Percentiles rank a stretch among this genome's conserved stretches.
These are phyloP conservation scores for Ochetophila trinervis DNA, from an alignment of 306 rosid species.

Conservation along the genomic window DNA sequence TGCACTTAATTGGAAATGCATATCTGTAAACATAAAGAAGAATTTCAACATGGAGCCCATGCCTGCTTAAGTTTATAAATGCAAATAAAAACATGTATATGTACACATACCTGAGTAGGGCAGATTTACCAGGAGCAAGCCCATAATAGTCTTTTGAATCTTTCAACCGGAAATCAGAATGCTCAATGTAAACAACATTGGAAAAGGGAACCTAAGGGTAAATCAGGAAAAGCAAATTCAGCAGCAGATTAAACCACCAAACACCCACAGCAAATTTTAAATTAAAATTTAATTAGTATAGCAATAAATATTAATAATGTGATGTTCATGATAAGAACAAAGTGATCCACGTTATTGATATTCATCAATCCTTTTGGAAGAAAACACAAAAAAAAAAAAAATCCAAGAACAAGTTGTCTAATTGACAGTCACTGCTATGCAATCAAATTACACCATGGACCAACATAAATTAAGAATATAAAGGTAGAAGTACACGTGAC, in stretches of 20 bases:
- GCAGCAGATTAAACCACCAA: background rate
- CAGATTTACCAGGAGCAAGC: constrained; percentile 97
- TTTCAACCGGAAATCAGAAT: constrained; percentile 82
- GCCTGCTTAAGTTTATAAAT: constrained; percentile 3
- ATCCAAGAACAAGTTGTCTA: background rate
- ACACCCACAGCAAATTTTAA: background rate
- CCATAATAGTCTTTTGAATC: constrained; percentile 96
- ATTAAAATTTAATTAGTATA: background rate
- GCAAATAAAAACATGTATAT: constrained; percentile 14
- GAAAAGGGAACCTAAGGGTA: constrained; percentile 71
- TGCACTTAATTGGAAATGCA: constrained; percentile 91
- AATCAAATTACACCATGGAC: background rate
- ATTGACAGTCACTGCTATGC: background rate
- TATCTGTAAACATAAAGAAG: constrained; percentile 48
- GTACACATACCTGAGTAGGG: constrained; percentile 64
- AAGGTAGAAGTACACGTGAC: background rate
- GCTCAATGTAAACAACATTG: constrained; percentile 75
- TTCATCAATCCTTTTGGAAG: background rate
- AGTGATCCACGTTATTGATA: background rate
- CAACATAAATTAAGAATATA: background rate
- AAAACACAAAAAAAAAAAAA: background rate
- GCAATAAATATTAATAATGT: background rate
- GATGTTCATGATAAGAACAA: background rate
- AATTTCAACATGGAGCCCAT: constrained; percentile 4
- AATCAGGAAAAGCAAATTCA: constrained; percentile 1